A percentile compares a stretch with the other conserved stretches of the same genome.
These are phyloP conservation scores for Hyaloperonospora brassicae DNA, from an alignment of 352 stramenopile species.

Conservation along the genomic window DNA sequence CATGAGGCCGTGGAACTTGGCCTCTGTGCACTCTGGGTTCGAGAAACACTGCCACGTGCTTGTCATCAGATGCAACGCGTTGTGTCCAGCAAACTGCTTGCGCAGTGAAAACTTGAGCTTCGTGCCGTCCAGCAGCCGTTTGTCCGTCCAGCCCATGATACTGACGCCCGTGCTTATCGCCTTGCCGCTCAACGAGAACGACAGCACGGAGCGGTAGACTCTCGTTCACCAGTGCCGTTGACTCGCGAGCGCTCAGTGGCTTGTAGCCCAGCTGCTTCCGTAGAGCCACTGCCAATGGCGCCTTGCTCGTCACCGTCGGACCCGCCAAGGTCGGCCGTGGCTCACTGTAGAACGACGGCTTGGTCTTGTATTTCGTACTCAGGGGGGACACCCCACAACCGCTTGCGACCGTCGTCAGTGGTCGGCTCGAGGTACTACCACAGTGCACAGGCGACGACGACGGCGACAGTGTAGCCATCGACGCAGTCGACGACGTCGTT, in stretches of 20 bases:
- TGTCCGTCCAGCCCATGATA: conserved; percentile 65
- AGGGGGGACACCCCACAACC: conserved; percentile 29
- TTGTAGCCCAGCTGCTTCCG: conserved; percentile 46
- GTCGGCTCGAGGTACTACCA: conserved; percentile 7
- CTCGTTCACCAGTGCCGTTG: conserved; percentile 31
- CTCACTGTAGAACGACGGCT: conserved; percentile 24
- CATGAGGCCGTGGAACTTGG: conserved; percentile 59
- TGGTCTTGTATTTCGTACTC: conserved; percentile 16
- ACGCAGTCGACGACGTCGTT: conserved; percentile 15
- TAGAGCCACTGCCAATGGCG: conserved; percentile 24
- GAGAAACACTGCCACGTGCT: conserved; percentile 68
- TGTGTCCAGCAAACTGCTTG: conserved; percentile 42
- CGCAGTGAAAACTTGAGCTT: conserved; percentile 58
- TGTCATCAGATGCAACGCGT: conserved; percentile 38
- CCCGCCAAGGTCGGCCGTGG: conserved; percentile 31
- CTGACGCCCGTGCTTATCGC: conserved; percentile 39
- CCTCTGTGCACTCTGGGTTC: conserved; percentile 42
- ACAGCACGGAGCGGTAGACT: conserved; percentile 44
- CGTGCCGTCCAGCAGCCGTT: conserved; percentile 40
- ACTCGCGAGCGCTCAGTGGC: conserved; percentile 26
- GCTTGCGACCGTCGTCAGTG: conserved; percentile 10
- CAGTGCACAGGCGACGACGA: conserved; percentile 8
- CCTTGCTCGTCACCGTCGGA: conserved; percentile 16
- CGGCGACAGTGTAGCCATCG: conserved; percentile 11
- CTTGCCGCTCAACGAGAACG: conserved; percentile 45